Evolutionary conservation across 2,329 filamentous ascomycete genomes (phyloP), one percentile per base, ranked within the genome.

Genomic region (Neonectria punicea): DNA sequence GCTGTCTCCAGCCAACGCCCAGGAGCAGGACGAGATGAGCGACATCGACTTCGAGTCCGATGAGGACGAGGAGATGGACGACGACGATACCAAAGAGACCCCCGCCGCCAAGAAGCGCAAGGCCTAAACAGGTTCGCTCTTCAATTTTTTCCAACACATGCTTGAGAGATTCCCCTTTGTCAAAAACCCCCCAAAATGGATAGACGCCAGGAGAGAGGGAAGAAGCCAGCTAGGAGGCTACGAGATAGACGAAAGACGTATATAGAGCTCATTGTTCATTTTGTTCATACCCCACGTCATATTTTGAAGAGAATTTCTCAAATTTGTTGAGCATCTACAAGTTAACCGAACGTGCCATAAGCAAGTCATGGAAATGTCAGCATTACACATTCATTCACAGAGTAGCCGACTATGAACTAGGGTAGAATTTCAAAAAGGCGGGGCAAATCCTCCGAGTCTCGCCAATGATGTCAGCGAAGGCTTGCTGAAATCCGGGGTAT

Each of bases 41-140:
- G 93, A 94, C 65, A 77, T 87, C 47, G 91, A 94, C 68, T 91
- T 93, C 70, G 91, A 93, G 74, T 77, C 85, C 2, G 79, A 80
- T 53, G 78, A 76, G 18, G 76, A 77, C 43, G 56, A 58, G 22
- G 67, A 70, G 54, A 66, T 69, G 30, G 76, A 74, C 6, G 77
- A 84, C 46, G 82, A 85, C 65, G 83, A 81, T 54, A 84, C 81
- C 69, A 82, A 85, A 65, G 83, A 81, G 56, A 83, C 81, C 66
- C 78, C 78, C 51, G 75, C 80, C 53, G 73, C 72, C 66, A 83
- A 83, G 78, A 84, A 83, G 78, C 74, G 76, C 66, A 84, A 83
- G 78, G 76, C 78, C 59, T 82, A 77, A 65, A 61, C 30, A 41
- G 18, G 46, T 43, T 18, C 28, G 36, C 32, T 18, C 14, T 30